A percentile compares a stretch with the other conserved stretches of the same genome.
Evolutionary conservation across 1,284 basidiomycete genomes (phyloP).

Genomic region (Wallemia mellicola): DNA sequence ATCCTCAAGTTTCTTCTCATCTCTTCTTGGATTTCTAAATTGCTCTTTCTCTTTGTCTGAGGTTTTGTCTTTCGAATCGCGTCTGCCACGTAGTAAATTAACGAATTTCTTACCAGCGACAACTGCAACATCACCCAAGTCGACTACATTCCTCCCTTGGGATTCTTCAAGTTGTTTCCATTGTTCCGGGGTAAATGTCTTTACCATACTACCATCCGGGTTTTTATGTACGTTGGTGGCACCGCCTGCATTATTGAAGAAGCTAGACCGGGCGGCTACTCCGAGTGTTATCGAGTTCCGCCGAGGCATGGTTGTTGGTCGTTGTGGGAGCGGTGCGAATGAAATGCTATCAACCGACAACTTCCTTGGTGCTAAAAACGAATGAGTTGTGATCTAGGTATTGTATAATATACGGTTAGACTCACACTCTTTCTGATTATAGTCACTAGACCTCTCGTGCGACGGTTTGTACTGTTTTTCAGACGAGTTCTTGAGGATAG

Average conservation of each 20-base stretch:
- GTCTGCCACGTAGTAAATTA: neutral
- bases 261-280: neutral
- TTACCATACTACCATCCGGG: neutral
- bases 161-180: neutral
- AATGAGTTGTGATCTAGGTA: neutral
- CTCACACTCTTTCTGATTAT: neutral
- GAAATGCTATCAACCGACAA: neutral
- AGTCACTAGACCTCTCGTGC: neutral
- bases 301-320: neutral
- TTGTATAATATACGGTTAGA: neutral
- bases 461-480: neutral
- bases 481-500: neutral
- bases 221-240: neutral
- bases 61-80: neutral
- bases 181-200: neutral
- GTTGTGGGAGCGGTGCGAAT: neutral
- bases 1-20: neutral
- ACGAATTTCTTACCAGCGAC: neutral
- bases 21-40: neutral
- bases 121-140: neutral
- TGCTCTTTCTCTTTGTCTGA: neutral
- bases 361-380: neutral
- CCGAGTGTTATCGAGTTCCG: neutral
- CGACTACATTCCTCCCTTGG: neutral
- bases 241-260: neutral